Base-by-base conservation (phyloP, 176 grass and related monocot species). In the maize (Zea mays) region DNA sequence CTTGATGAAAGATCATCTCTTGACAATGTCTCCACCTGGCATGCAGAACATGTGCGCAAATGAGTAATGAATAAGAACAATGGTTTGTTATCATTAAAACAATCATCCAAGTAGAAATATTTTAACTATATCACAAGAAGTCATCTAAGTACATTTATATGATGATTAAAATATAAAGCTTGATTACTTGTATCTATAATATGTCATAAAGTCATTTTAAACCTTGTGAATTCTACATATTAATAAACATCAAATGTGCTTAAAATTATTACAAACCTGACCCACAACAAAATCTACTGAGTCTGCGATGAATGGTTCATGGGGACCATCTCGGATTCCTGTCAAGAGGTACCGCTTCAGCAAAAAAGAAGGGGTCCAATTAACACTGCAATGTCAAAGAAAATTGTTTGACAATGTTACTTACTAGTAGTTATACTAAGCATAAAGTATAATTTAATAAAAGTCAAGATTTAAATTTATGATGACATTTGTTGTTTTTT, bases 221-320 rank as follows among this genome's bases (percentile, higher is more conserved):
- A 64, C 73, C 43, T 16, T 54, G 10, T 55, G 15, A 16, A 37
- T 80, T 49, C 11, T 0, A 8, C 10, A 9, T 1, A 19, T 59
- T 80, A 45, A 8, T 58, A 56, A 61, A 69, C 37, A 81, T 65
- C 2, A 58, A 72, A 76, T 0, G 11, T 69, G 46, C 79, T 19
- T 36, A 84, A 69, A 41, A 5, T 63, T 36, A 55, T 49, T 67
- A 59, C 62, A 50, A 52, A 98, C 95, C 89, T 98, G 91, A 64
- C 80, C 78, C 65, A 94, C 95, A 85, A 98, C 89, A 86, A 98
- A 98, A 83, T 98, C 95, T 2, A 98, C 89, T n/a, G 95, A 98
- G 60, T 98, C 95, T 33, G 95, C 95, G 5, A 98, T 94, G 70
- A 98, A 98, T 65, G 91, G 95, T 88, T 98, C 95, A 69, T 98